Conservation (phyloP, 2,329 filamentous ascomycete species). For the Didymosphaeria variabile region DNA sequence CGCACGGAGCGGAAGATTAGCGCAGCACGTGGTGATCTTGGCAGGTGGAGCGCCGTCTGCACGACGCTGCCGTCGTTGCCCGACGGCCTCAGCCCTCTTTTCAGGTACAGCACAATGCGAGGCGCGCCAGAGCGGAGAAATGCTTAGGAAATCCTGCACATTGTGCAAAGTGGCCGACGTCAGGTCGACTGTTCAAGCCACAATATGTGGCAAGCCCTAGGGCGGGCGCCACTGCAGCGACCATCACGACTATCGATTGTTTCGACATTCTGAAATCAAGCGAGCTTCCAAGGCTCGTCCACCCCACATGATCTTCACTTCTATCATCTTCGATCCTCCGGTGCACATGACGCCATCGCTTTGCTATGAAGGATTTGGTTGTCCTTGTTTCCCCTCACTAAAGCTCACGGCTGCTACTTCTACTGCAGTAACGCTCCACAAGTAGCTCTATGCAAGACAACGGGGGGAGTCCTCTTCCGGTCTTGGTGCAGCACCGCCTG, state of each 20-base stretch:
- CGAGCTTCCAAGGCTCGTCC: neutral
- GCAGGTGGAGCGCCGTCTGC: neutral
- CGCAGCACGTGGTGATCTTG: conserved; percentile 4
- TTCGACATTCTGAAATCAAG: neutral
- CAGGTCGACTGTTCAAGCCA: neutral
- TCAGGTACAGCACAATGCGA: conserved; percentile 6
- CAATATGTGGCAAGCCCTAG: neutral
- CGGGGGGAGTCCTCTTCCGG: neutral
- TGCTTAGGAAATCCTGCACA: neutral
- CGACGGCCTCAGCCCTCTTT: conserved; percentile 9
- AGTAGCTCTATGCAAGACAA: neutral
- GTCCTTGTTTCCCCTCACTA: neutral
- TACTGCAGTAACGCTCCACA: conserved; percentile 1
- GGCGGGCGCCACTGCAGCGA: neutral
- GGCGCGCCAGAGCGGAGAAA: neutral
- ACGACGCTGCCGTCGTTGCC: conserved; percentile 1
- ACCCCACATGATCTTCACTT: conserved; percentile 1
- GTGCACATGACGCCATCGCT: conserved; percentile 11
- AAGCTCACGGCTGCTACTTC: neutral
- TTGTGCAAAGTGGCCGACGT: neutral
- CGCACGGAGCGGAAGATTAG: neutral
- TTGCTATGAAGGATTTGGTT: neutral
- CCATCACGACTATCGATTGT: neutral
- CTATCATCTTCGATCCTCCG: neutral
- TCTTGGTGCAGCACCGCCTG: conserved; percentile 9